Evolutionary conservation across 1,139 yeast genomes (phyloP), one percentile per base, ranked within the genome.

Genomic region (Nadsonia starkeyi-henricii): DNA sequence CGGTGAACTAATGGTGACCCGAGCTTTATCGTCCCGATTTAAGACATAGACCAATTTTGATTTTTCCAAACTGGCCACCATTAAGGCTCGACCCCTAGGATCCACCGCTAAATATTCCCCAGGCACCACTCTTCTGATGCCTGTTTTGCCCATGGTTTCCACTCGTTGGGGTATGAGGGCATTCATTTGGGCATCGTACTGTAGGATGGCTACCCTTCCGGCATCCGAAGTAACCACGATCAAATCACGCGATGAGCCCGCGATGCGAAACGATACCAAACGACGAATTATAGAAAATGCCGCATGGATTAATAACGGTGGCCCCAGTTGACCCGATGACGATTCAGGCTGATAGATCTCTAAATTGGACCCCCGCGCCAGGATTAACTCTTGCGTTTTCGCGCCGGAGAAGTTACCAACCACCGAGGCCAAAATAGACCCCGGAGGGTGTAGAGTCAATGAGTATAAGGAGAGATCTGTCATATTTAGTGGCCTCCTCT

Each of bases 211-310:
- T 20, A 88, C 56, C 50, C 78, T 77, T 0, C 97, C 97, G 1
- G 95, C 77, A 60, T 89, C 97, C 0, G 94, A 78, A 0, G 93
- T 75, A 2, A 86, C 63, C n/a, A 82, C 74, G 23, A 89, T 56
- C 41, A 69, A 68, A 55, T 85, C 93, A 48, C 69, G 70, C 0
- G 68, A 61, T 0, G 77, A 62, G 0, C 82, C 86, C 0, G 76
- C 69, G 13, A 74, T 62, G 21, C 77, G 71, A 48, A 84, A 67
- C 28, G 72, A 67, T 2, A 68, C 72, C 19, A 85, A 65, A 13
- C 69, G 58, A 47, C 88, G 70, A 8, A 89, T 68, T 15, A 75
- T 71, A 1, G 84, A 81, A 65, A 83, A 82, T 1, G 77, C 58
- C 42, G 76, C 72, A 51, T 76, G 78, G 1, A 64, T 58, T 7